phyloP scores from a whole-genome alignment of 495 filamentous ascomycete genomes.

The Trichocladium antarcticum region DNA sequence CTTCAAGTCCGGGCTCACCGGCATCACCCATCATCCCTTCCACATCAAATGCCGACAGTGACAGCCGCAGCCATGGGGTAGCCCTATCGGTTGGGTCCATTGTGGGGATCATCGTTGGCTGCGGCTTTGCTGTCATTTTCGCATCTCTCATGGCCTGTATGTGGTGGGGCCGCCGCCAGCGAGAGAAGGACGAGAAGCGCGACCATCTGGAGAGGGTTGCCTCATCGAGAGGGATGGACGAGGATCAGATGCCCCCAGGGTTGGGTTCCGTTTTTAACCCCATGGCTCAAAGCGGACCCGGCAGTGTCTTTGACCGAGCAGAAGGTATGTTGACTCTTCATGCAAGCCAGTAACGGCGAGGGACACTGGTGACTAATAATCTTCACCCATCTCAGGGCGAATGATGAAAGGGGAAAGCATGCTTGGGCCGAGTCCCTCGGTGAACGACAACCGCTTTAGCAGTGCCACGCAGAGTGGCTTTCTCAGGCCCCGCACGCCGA shows the following conservation, averaged over 20 bases:
- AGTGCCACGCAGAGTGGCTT: background rate
- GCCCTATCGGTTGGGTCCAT: constrained; percentile 11
- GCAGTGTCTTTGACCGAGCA: constrained; percentile 11
- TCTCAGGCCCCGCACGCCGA: constrained; percentile 2
- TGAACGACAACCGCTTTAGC: background rate
- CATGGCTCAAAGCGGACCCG: constrained; percentile 7
- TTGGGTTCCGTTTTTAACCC: constrained; percentile 11
- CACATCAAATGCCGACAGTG: background rate
- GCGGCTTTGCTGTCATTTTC: constrained; percentile 9
- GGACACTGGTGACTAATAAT: background rate
- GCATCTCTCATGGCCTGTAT: constrained; percentile 5
- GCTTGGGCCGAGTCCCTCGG: background rate
- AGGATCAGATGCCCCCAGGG: constrained; percentile 5
- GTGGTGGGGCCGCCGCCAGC: constrained; percentile 10
- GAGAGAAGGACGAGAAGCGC: constrained; percentile 7
- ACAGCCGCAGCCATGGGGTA: constrained; percentile 8
- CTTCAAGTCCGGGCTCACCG: background rate
- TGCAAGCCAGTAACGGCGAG: background rate
- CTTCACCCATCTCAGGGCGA: background rate
- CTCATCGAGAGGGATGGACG: background rate
- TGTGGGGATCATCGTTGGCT: constrained; percentile 15
- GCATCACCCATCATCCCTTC: constrained; percentile 3
- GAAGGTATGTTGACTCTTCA: constrained; percentile 3
- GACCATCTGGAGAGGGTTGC: background rate
- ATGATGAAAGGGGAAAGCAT: constrained; percentile 9